A percentile compares a stretch with the other conserved stretches of the same genome.
Evolutionary conservation across 2,329 filamentous ascomycete genomes (phyloP).

Genomic region (Allantophomopsis lycopodina): DNA sequence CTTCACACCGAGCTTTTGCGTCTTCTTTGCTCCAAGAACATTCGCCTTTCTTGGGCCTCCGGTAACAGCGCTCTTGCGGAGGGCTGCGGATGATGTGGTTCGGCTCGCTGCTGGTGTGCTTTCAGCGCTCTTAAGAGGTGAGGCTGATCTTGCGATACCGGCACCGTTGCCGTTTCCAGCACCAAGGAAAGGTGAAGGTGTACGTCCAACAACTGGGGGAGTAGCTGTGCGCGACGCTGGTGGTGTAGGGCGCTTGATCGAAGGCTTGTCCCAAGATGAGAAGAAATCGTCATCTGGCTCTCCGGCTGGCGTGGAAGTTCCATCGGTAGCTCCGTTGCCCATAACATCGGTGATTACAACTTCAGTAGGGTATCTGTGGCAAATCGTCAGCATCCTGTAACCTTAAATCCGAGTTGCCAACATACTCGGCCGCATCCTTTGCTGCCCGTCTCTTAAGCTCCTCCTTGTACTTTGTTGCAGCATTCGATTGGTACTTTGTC

Average conservation of each 20-base stretch:
- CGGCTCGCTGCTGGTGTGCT: slow-evolving; percentile 51
- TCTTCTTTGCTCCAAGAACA: slow-evolving; percentile 77
- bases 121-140: slow-evolving; percentile 55
- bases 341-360: slow-evolving; percentile 69
- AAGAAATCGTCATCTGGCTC: slow-evolving; percentile 92
- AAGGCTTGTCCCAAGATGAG: slow-evolving; percentile 96
- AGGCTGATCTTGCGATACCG: slow-evolving; percentile 63
- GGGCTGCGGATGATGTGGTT: slow-evolving; percentile 64
- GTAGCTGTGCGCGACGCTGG: slow-evolving; percentile 83
- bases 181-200: slow-evolving; percentile 81
- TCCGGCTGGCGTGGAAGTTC: slow-evolving; percentile 61
- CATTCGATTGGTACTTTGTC: slow-evolving; percentile 88
- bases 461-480: slow-evolving; percentile 96
- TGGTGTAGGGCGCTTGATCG: slow-evolving; percentile 91
- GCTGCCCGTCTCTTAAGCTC: slow-evolving; percentile 79
- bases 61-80: slow-evolving; percentile 57
- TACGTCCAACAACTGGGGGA: slow-evolving; percentile 67
- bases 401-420: slow-evolving; percentile 4
- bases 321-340: slow-evolving; percentile 44
- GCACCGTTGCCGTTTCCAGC: slow-evolving; percentile 57
- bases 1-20: slow-evolving; percentile 77
- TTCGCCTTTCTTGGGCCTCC: slow-evolving; percentile 66
- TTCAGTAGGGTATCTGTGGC: slow-evolving; percentile 61
- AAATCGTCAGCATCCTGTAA: slow-evolving; percentile 8
- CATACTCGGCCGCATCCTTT: slow-evolving; percentile 73